Evolutionary conservation across 257 asterid genomes (phyloP).

Genomic region (Solanum sejunctum): DNA sequence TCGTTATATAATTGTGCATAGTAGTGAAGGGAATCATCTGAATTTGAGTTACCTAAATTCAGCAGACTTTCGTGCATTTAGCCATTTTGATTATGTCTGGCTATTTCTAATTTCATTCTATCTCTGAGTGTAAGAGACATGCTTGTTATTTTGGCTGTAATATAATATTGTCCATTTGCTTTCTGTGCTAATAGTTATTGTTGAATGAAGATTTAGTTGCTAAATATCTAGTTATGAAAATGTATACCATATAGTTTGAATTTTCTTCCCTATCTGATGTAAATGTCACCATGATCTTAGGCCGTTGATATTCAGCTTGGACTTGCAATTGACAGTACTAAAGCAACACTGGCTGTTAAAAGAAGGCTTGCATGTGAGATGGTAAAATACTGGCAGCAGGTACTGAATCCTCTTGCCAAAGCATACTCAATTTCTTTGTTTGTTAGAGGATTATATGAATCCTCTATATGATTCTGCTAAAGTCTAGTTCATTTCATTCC

Average conservation of each 20-base stretch:
- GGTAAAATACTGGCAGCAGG: slow-evolving; percentile 99
- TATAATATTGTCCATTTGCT: neutral
- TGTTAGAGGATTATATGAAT: neutral
- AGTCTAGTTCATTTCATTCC: neutral
- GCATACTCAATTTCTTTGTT: neutral
- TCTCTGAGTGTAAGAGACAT: neutral
- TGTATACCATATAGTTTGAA: neutral
- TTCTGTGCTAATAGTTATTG: neutral
- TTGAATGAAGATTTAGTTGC: neutral
- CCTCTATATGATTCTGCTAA: neutral
- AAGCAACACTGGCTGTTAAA: slow-evolving; percentile 97
- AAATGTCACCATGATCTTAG: slow-evolving; percentile 20
- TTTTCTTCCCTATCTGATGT: neutral
- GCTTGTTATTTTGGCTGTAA: neutral
- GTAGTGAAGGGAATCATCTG: neutral
- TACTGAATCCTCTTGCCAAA: slow-evolving; percentile 6
- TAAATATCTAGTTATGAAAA: neutral
- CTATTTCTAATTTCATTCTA: neutral
- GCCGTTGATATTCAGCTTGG: slow-evolving; percentile 99
- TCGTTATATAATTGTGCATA: neutral
- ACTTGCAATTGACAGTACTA: slow-evolving; percentile 91
- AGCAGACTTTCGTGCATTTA: neutral
- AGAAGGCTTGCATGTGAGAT: slow-evolving; percentile 98
- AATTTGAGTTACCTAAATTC: neutral
- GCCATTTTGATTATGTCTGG: neutral